Percentiles rank a stretch among this genome's conserved stretches.
Conservation (phyloP, 768 basidiomycete genomes). For the Mrakia hoshinonis region DNA sequence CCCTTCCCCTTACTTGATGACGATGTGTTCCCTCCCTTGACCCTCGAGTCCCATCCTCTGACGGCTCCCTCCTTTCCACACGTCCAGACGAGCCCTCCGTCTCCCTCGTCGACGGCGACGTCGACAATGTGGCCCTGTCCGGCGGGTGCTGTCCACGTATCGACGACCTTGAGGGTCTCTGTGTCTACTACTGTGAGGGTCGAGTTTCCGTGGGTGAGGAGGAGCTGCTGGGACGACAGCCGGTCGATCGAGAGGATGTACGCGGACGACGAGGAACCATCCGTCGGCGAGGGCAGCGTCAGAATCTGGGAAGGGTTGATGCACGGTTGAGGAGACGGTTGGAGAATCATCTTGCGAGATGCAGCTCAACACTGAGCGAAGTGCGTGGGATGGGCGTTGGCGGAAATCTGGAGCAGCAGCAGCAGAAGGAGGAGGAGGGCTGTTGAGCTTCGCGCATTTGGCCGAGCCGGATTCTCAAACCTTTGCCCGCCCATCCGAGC, state of each 20-base stretch:
- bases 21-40: conserved; percentile 17
- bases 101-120: conserved; percentile 4
- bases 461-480: not conserved
- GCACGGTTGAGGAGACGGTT: not conserved
- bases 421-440: not conserved
- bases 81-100: conserved; percentile 16
- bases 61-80: conserved; percentile 25
- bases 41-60: conserved; percentile 23
- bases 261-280: not conserved
- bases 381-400: not conserved
- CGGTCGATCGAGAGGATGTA: conserved; percentile 24
- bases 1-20: not conserved
- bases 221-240: not conserved
- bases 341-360: not conserved
- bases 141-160: conserved; percentile 16
- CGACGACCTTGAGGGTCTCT: conserved; percentile 2
- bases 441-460: not conserved
- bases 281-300: not conserved
- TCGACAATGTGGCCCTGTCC: conserved; percentile 4
- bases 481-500: not conserved
- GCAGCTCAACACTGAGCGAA: not conserved
- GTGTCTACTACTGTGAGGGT: conserved; percentile 22
- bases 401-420: not conserved
- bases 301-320: conserved; percentile 18
- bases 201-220: conserved; percentile 25